phyloP scores from a whole-genome alignment of 805 yeast genomes.

The Metschnikowia colocasiae region DNA sequence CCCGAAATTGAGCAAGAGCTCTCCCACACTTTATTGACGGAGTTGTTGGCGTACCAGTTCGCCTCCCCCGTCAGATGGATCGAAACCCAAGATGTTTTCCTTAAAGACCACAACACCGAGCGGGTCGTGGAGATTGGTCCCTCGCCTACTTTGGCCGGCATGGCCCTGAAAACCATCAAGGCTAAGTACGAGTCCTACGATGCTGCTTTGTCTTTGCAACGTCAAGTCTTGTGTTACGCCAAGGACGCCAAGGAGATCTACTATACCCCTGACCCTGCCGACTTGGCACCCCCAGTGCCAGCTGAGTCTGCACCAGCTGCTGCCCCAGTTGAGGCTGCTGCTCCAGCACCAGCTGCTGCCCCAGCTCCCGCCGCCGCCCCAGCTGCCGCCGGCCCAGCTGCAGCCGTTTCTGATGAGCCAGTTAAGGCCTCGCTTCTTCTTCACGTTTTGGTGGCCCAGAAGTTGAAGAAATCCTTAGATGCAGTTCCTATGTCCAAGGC shows the following conservation, averaged over 20 bases:
- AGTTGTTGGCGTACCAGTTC: slow-evolving; percentile 95
- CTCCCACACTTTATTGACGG: slow-evolving; percentile 91
- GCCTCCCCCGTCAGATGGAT: slow-evolving; percentile 99
- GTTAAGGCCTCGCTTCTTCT: slow-evolving; percentile 77
- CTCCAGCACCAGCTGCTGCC: slow-evolving; percentile 51
- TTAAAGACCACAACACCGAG: slow-evolving; percentile 91
- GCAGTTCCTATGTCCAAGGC: slow-evolving; percentile 87
- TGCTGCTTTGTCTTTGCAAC: slow-evolving; percentile 88
- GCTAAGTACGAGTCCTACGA: slow-evolving; percentile 97
- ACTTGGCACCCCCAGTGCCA: slow-evolving; percentile 29
- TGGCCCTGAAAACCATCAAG: slow-evolving; percentile 95
- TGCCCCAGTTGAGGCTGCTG: slow-evolving; percentile 45
- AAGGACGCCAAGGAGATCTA: slow-evolving; percentile 96
- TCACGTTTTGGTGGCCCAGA: slow-evolving; percentile 91
- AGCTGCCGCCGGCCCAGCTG: slow-evolving; percentile 74
- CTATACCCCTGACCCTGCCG: slow-evolving; percentile 82
- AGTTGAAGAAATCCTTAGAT: slow-evolving; percentile 86
- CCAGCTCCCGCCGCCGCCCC: slow-evolving; percentile 64
- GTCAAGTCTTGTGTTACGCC: slow-evolving; percentile 93
- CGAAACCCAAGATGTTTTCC: slow-evolving; percentile 97
- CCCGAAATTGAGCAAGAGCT: slow-evolving; percentile 98
- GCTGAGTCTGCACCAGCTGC: slow-evolving; percentile 41
- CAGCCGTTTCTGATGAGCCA: slow-evolving; percentile 84
- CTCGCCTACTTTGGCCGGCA: slow-evolving; percentile 96
- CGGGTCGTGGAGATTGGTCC: slow-evolving; percentile 99